phyloP scores from a whole-genome alignment of 495 filamentous ascomycete genomes.

The Entonaema liquescens region DNA sequence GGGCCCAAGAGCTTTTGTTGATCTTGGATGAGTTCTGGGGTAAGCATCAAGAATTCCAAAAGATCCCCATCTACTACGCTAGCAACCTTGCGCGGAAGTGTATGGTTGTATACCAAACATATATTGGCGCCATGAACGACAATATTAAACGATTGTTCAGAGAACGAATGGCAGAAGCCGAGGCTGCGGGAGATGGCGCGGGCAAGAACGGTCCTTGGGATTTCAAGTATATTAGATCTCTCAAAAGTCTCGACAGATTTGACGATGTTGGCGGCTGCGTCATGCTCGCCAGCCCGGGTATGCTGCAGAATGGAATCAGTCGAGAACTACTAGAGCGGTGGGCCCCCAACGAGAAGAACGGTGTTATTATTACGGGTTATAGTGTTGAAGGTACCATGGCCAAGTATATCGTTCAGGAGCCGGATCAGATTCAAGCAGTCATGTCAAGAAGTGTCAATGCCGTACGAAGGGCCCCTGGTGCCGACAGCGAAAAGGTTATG shows the following conservation, averaged over 20 bases:
- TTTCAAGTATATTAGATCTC: conserved; percentile 86
- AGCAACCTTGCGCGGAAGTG: conserved; percentile 93
- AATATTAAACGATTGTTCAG: conserved; percentile 93
- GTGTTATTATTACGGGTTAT: conserved; percentile 96
- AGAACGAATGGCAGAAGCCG: conserved; percentile 86
- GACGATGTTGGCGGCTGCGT: conserved; percentile 96
- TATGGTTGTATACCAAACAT: conserved; percentile 98
- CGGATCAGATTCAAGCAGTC: conserved; percentile 89
- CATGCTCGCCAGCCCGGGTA: conserved; percentile 96
- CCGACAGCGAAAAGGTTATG: conserved; percentile 80
- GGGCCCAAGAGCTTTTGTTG: conserved; percentile 91
- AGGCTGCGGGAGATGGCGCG: conserved; percentile 72
- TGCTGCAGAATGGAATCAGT: conserved; percentile 95
- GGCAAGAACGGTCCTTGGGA: conserved; percentile 93
- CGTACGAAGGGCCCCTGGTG: conserved; percentile 63
- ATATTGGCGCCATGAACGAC: conserved; percentile 97
- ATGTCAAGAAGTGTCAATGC: conserved; percentile 74
- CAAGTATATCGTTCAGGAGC: conserved; percentile 90
- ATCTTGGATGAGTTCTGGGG: conserved; percentile 98
- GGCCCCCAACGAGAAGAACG: conserved; percentile 94
- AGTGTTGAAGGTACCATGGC: conserved; percentile 99
- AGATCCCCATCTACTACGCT: conserved; percentile 95
- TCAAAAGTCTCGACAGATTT: conserved; percentile 92
- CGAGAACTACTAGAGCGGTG: conserved; percentile 91
- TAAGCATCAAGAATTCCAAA: conserved; percentile 83